These are phyloP conservation scores for Cucumis cinereus DNA, from an alignment of 306 rosid species.

Conservation along the genomic window DNA sequence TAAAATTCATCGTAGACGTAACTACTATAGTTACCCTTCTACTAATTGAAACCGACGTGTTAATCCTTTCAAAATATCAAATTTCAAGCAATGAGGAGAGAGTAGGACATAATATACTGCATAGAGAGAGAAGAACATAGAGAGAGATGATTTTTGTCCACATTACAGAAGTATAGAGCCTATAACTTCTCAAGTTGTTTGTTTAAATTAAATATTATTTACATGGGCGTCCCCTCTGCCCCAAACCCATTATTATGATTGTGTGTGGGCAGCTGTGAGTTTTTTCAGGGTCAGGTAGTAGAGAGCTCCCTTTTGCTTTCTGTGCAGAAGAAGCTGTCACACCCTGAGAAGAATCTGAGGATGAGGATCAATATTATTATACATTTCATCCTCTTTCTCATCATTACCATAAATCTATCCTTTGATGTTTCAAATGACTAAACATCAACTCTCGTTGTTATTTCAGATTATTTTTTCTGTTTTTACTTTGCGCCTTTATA, in stretches of 20 bases:
- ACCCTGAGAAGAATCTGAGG: background rate
- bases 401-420: no score
- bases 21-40: no score
- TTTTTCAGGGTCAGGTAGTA: background rate
- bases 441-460: no score
- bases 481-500: no score
- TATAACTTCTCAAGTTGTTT: background rate
- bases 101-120: background rate
- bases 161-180: background rate
- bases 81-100: no score
- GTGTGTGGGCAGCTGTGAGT: background rate
- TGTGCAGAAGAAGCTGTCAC: background rate
- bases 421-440: no score
- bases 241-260: background rate
- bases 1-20: no score
- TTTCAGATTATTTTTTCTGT: no score
- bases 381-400: no score
- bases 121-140: background rate
- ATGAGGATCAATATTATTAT: background rate
- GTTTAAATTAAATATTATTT: background rate
- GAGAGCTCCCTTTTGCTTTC: background rate
- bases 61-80: no score
- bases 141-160: background rate
- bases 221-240: background rate
- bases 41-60: no score